Percentiles rank a stretch among this genome's conserved stretches.
Evolutionary conservation across 208 protist genomes (phyloP).

Genomic region (Giardia duodenalis): DNA sequence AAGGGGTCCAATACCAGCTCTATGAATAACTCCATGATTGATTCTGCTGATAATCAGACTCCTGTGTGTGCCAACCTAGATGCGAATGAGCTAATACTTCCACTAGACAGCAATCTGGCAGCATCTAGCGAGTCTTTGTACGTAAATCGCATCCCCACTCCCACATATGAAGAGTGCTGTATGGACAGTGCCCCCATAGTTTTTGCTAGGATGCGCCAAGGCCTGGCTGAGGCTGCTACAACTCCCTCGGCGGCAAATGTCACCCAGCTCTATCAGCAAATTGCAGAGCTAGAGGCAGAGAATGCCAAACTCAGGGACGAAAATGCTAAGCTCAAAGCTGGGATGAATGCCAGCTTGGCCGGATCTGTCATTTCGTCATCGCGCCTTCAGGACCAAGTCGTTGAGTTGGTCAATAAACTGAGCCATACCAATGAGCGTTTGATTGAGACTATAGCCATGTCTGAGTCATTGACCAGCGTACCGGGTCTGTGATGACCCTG

Average conservation of each 20-base stretch:
- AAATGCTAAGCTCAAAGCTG: not conserved
- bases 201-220: not conserved
- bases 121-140: no score
- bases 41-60: not conserved
- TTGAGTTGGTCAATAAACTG: no score
- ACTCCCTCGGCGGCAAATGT: not conserved
- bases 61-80: not conserved
- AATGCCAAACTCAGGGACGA: not conserved
- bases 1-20: not conserved
- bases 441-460: no score
- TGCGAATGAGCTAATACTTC: not conserved
- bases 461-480: no score
- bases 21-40: not conserved
- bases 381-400: not conserved
- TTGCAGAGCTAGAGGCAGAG: not conserved
- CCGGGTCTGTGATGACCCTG: no score
- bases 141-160: not conserved
- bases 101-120: not conserved
- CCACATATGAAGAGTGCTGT: not conserved
- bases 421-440: no score
- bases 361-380: not conserved
- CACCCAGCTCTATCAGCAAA: not conserved
- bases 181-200: not conserved
- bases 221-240: not conserved
- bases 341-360: not conserved